Conservation (phyloP, 1,139 yeast genomes). For the Meyerozyma elateridarum region DNA sequence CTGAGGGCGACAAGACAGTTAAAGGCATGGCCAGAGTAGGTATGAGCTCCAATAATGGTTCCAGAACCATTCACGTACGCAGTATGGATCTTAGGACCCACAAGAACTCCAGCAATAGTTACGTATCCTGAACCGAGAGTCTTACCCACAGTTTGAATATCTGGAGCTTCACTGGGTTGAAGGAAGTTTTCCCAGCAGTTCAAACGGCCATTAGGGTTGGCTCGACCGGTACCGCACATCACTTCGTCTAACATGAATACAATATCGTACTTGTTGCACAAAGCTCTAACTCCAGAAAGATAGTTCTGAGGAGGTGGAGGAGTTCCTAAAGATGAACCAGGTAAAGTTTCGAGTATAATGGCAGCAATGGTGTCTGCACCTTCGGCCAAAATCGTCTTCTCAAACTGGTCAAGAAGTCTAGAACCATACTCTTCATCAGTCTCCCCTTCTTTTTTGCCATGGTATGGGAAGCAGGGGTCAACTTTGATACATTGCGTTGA, state of each 20-base stretch:
- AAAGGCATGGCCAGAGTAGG: slow-evolving; percentile 59
- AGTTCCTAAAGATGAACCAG: slow-evolving; percentile 58
- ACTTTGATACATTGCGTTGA: slow-evolving; percentile 41
- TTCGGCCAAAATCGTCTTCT: slow-evolving; percentile 41
- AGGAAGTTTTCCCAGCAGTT: slow-evolving; percentile 49
- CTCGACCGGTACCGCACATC: slow-evolving; percentile 62
- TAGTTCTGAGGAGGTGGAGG: slow-evolving; percentile 54
- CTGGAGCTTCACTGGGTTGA: slow-evolving; percentile 48
- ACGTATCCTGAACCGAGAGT: slow-evolving; percentile 62
- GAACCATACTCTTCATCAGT: slow-evolving; percentile 45
- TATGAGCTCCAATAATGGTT: slow-evolving; percentile 48
- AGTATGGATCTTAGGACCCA: slow-evolving; percentile 46
- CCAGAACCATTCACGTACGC: slow-evolving; percentile 43
- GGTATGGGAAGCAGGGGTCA: slow-evolving; percentile 46
- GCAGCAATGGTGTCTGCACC: slow-evolving; percentile 54
- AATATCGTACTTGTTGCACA: slow-evolving; percentile 57
- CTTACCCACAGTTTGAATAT: slow-evolving; percentile 58
- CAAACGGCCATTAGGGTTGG: slow-evolving; percentile 27
- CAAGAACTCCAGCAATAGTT: slow-evolving; percentile 56
- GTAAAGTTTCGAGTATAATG: slow-evolving; percentile 50
- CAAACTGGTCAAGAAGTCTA: slow-evolving; percentile 42
- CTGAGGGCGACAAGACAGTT: slow-evolving; percentile 58
- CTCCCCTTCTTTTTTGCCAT: slow-evolving; percentile 43
- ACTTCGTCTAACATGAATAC: slow-evolving; percentile 58
- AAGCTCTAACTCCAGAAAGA: slow-evolving; percentile 46